phyloP scores from a whole-genome alignment of 495 filamentous ascomycete genomes.

The Aspergillus sclerotiicarbonarius region DNA sequence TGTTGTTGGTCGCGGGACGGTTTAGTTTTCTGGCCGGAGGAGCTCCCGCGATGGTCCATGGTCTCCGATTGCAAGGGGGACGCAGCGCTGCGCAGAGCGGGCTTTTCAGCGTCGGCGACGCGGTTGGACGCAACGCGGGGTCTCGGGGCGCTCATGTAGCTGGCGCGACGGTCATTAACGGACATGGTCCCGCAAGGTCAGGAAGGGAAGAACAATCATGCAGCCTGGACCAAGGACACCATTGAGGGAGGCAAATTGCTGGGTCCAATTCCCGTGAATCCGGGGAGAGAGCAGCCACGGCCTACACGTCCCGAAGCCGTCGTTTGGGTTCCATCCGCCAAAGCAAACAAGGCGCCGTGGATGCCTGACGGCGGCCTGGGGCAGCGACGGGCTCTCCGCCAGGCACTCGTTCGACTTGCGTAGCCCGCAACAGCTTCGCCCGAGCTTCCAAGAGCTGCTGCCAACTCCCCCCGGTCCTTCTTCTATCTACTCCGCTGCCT shows the following conservation, averaged over 20 bases:
- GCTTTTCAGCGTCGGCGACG: slow-evolving; percentile 41
- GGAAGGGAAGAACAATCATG: slow-evolving; percentile 20
- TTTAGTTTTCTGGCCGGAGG: slow-evolving; percentile 35
- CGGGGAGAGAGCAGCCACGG: neutral
- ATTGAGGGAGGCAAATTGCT: neutral
- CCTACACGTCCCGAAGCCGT: slow-evolving; percentile 7
- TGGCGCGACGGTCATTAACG: slow-evolving; percentile 45
- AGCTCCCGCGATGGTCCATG: slow-evolving; percentile 38
- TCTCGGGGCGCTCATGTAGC: slow-evolving; percentile 46
- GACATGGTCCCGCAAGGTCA: slow-evolving; percentile 40
- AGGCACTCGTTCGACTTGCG: slow-evolving; percentile 44
- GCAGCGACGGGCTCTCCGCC: slow-evolving; percentile 21
- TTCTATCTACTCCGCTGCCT: slow-evolving; percentile 5
- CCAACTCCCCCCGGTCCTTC: slow-evolving; percentile 8
- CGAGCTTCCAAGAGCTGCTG: slow-evolving; percentile 24
- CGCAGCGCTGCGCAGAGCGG: slow-evolving; percentile 28
- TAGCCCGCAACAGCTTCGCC: slow-evolving; percentile 35
- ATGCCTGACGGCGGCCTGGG: slow-evolving; percentile 34
- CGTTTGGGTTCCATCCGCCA: neutral
- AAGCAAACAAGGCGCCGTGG: slow-evolving; percentile 3
- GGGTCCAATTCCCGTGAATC: neutral
- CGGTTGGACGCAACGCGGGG: slow-evolving; percentile 47
- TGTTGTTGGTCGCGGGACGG: slow-evolving; percentile 34
- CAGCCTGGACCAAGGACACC: slow-evolving; percentile 12
- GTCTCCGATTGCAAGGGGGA: slow-evolving; percentile 36